phyloP scores from a whole-genome alignment of 1,284 basidiomycete species.

The Sporisorium graminicola region DNA sequence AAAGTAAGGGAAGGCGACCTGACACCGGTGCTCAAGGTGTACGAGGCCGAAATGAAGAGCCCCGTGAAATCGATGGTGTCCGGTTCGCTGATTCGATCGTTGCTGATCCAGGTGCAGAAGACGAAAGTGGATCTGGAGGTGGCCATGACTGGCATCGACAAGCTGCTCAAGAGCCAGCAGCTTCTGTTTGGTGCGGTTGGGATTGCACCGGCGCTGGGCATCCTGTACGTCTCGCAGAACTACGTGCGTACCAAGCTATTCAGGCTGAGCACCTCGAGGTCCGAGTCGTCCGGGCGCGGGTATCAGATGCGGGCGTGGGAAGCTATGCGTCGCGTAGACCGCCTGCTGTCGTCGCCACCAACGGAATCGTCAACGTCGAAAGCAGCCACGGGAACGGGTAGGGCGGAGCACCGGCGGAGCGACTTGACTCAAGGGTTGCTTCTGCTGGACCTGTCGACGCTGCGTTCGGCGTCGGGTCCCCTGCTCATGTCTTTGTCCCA shows the following conservation, averaged over 20 bases:
- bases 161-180: slow-evolving; percentile 91
- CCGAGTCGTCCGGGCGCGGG: slow-evolving; percentile 69
- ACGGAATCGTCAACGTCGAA: not conserved
- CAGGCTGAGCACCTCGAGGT: slow-evolving; percentile 72
- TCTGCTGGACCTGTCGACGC: slow-evolving; percentile 78
- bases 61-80: slow-evolving; percentile 84
- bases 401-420: slow-evolving; percentile 4
- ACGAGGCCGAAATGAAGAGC: slow-evolving; percentile 88
- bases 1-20: slow-evolving; percentile 86
- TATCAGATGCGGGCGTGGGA: slow-evolving; percentile 70
- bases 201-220: slow-evolving; percentile 86
- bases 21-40: slow-evolving; percentile 86
- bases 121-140: slow-evolving; percentile 95
- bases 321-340: slow-evolving; percentile 70
- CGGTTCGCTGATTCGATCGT: slow-evolving; percentile 85
- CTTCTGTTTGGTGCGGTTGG: slow-evolving; percentile 97
- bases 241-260: slow-evolving; percentile 75
- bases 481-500: slow-evolving; percentile 46
- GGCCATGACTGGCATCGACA: slow-evolving; percentile 87
- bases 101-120: slow-evolving; percentile 95
- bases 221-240: slow-evolving; percentile 76
- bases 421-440: slow-evolving; percentile 78
- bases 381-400: not conserved
- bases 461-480: slow-evolving; percentile 73
- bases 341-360: slow-evolving; percentile 62